phyloP scores from a whole-genome alignment of 2,329 filamentous ascomycete species.

The Cryphonectria carpinicola region DNA sequence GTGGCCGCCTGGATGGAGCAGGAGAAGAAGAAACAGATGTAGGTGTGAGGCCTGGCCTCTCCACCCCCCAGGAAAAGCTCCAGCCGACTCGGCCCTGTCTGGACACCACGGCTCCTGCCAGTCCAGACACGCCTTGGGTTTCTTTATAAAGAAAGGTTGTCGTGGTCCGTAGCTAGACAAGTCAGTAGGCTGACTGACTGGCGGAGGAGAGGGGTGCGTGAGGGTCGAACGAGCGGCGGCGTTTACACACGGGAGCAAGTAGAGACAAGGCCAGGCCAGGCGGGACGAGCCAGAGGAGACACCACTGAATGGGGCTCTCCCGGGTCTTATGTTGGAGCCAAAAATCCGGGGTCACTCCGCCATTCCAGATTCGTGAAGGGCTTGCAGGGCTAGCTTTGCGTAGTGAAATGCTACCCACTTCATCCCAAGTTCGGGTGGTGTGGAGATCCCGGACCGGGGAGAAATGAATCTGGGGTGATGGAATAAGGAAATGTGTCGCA shows the following conservation, averaged over 20 bases:
- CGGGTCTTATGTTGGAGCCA: constrained; percentile 27
- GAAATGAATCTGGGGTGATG: background rate
- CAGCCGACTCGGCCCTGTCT: background rate
- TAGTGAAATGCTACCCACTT: constrained; percentile 8
- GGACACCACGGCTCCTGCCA: background rate
- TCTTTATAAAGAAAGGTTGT: background rate
- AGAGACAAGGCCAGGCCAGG: constrained; percentile 9
- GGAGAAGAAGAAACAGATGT: constrained; percentile 28
- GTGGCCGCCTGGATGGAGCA: constrained; percentile 35
- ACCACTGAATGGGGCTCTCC: constrained; percentile 16
- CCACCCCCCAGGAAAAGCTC: background rate
- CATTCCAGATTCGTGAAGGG: constrained; percentile 21
- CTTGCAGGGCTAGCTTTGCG: constrained; percentile 12
- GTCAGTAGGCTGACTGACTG: background rate
- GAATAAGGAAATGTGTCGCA: background rate
- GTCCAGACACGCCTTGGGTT: background rate
- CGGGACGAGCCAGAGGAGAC: constrained; percentile 15
- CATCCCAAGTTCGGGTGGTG: constrained; percentile 2
- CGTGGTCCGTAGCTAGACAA: background rate
- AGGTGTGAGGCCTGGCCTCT: constrained; percentile 14
- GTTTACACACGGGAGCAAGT: background rate
- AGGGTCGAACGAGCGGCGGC: background rate
- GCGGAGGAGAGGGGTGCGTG: constrained; percentile 4
- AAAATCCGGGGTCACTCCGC: constrained; percentile 28
- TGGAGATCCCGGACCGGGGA: background rate